Conservation (phyloP, 257 asterid genomes). For the Lithospermum erythrorhizon region DNA sequence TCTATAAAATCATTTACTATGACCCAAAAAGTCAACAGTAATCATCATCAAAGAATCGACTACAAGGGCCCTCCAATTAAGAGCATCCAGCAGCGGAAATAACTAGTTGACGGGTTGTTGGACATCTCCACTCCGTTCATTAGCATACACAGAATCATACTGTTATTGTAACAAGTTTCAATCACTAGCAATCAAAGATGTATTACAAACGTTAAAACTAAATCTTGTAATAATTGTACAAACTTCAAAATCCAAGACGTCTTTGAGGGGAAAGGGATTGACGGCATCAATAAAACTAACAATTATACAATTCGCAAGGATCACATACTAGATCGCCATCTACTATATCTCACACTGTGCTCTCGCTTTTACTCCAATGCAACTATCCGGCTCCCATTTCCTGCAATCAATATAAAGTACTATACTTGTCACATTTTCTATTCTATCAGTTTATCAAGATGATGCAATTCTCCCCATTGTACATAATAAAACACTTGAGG, state of each 20-base stretch:
- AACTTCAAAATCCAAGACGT: not conserved
- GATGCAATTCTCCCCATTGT: not conserved
- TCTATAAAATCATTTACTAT: not conserved
- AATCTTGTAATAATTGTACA: not conserved
- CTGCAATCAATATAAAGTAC: not conserved
- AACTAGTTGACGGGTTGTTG: not conserved
- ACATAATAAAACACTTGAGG: no score
- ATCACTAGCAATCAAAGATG: no score
- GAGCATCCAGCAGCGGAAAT: not conserved
- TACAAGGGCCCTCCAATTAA: not conserved
- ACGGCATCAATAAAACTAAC: not conserved
- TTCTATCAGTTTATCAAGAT: no score
- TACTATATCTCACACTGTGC: not conserved
- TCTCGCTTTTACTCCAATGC: not conserved
- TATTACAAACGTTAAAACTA: no score
- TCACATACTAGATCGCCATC: not conserved
- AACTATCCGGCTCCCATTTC: not conserved
- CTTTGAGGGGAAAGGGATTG: no score
- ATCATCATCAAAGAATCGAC: not conserved
- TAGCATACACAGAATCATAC: not conserved
- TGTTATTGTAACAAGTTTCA: no score
- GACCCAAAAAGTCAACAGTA: not conserved
- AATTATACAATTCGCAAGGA: not conserved
- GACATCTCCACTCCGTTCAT: not conserved
- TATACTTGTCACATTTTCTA: not conserved